Conservation (phyloP, 129 eudicot species). For the Heracleum sosnowskyi region DNA sequence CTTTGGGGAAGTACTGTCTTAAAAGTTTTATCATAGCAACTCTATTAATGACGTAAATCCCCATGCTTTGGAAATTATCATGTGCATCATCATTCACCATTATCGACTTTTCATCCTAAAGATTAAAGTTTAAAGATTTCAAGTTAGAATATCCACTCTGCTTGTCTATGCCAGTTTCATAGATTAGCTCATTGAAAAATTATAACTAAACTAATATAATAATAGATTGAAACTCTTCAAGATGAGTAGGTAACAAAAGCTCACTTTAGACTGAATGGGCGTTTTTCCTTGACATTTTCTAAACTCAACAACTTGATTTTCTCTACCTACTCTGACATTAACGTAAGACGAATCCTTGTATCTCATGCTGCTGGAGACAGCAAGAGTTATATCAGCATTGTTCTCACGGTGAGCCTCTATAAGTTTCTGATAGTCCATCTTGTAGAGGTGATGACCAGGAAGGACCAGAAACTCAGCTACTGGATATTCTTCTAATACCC, state of each 20-base stretch:
- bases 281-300: conserved; percentile 22
- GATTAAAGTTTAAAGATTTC: conserved; percentile 2
- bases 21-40: conserved; percentile 60
- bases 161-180: neutral
- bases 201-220: neutral
- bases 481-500: conserved; percentile 73
- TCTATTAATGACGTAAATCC: conserved; percentile 75
- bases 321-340: conserved; percentile 37
- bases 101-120: conserved; percentile 38
- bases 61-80: conserved; percentile 57
- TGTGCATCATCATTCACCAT: conserved; percentile 8
- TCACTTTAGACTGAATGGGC: conserved; percentile 20
- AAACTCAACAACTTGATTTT: conserved; percentile 35
- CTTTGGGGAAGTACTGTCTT: conserved; percentile 51
- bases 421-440: conserved; percentile 80
- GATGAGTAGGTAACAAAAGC: neutral
- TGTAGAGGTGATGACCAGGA: conserved; percentile 95
- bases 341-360: conserved; percentile 42
- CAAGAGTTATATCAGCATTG: conserved; percentile 63
- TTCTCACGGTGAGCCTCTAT: conserved; percentile 49
- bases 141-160: neutral
- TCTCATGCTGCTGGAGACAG: conserved; percentile 34
- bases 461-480: conserved; percentile 64
- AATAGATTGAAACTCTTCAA: neutral
- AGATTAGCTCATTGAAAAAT: neutral